Evolutionary conservation across 208 protist species (phyloP).

Genomic region (Trypanosoma lewisi): DNA sequence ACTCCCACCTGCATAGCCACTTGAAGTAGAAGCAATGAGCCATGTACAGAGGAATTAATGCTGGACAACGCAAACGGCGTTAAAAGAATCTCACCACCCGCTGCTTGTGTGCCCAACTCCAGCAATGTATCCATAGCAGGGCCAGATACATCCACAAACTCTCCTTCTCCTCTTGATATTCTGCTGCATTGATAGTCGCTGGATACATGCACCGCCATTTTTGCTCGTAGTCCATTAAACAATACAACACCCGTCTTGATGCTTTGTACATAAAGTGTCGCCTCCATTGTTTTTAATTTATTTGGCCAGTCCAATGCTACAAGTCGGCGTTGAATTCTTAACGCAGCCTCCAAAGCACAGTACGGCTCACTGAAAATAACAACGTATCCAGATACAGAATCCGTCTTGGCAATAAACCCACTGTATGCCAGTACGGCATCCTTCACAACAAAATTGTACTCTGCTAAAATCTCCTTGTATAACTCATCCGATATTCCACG

Average conservation of each 20-base stretch:
- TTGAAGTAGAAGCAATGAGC: slow-evolving; percentile 61
- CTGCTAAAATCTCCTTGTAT: slow-evolving; percentile 36
- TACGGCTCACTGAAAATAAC: slow-evolving; percentile 45
- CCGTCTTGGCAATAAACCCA: slow-evolving; percentile 66
- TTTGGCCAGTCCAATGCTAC: slow-evolving; percentile 48
- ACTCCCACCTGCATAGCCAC: slow-evolving; percentile 41
- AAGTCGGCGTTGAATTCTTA: slow-evolving; percentile 56
- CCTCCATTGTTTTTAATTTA: slow-evolving; percentile 48
- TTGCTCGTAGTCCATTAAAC: slow-evolving; percentile 72
- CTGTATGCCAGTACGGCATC: slow-evolving; percentile 29
- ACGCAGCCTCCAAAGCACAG: slow-evolving; percentile 61
- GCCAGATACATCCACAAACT: slow-evolving; percentile 42
- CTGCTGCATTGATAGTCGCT: slow-evolving; percentile 32
- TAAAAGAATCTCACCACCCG: slow-evolving; percentile 63
- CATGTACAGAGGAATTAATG: slow-evolving; percentile 29
- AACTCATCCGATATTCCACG: slow-evolving; percentile 24
- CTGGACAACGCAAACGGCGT: slow-evolving; percentile 37
- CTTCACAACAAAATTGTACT: slow-evolving; percentile 81
- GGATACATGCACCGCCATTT: slow-evolving; percentile 56
- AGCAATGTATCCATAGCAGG: slow-evolving; percentile 54
- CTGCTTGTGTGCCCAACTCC: slow-evolving; percentile 37
- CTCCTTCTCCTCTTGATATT: not conserved
- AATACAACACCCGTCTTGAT: slow-evolving; percentile 36
- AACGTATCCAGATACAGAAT: slow-evolving; percentile 56
- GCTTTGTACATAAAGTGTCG: slow-evolving; percentile 66